A percentile compares a stretch with the other conserved stretches of the same genome.
Evolutionary conservation across 108 stramenopile genomes (phyloP).

Genomic region (Pinguiococcus pyrenoidosus): DNA sequence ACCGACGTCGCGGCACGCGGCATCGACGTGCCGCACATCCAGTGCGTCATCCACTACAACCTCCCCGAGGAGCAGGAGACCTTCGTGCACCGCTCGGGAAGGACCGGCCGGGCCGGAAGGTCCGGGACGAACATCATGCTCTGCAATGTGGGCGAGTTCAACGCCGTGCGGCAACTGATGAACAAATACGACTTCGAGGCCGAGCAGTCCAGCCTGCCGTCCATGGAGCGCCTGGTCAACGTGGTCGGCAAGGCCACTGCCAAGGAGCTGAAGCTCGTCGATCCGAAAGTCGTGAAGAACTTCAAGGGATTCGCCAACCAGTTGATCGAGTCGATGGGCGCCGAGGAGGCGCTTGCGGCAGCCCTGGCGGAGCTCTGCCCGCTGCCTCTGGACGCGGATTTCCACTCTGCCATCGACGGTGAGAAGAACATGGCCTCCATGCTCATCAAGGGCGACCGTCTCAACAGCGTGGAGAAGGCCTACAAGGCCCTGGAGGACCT

Average conservation of each 20-base stretch:
- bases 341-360: constrained; percentile 33
- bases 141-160: constrained; percentile 23
- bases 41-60: constrained; percentile 8
- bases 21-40: constrained; percentile 8
- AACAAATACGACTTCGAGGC: too few relatives aligned
- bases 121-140: constrained; percentile 51
- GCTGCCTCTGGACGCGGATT: too few relatives aligned
- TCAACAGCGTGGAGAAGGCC: too few relatives aligned
- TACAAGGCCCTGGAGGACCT: too few relatives aligned
- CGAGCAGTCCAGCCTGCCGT: too few relatives aligned
- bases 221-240: constrained; percentile 25
- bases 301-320: too few relatives aligned
- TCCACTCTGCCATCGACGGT: too few relatives aligned
- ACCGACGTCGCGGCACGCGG: constrained; percentile 29
- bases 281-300: too few relatives aligned
- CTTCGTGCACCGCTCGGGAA: constrained; percentile 19
- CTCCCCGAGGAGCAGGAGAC: constrained; percentile 2
- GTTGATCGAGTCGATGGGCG: constrained; percentile 28
- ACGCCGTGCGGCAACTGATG: constrained; percentile 18
- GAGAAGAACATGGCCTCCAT: too few relatives aligned
- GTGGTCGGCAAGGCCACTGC: constrained; percentile 27
- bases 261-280: too few relatives aligned
- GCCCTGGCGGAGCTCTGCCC: too few relatives aligned
- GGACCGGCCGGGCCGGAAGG: constrained; percentile 26
- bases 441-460: too few relatives aligned